Conservation (phyloP, 495 filamentous ascomycete species). For the Aspergillus avenaceus region DNA sequence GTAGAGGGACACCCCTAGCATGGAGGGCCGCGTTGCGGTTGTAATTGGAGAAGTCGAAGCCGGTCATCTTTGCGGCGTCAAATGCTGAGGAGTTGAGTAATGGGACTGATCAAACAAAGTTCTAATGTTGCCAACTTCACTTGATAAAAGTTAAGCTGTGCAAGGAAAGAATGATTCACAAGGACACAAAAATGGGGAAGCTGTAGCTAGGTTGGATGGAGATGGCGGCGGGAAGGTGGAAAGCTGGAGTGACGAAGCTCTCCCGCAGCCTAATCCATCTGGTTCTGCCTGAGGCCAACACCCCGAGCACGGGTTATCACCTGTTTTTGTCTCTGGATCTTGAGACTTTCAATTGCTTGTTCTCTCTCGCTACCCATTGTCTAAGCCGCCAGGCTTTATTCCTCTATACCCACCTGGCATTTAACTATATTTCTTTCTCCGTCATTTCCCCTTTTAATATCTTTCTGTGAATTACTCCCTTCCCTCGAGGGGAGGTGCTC, state of each 20-base stretch:
- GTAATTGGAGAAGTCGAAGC: slow-evolving; percentile 99
- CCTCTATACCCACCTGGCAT: slow-evolving; percentile 6
- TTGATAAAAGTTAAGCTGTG: background rate
- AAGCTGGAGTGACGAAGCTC: slow-evolving; percentile 45
- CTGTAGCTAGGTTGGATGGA: slow-evolving; percentile 17
- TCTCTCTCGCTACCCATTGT: background rate
- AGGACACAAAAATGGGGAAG: slow-evolving; percentile 6
- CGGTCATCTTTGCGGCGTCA: slow-evolving; percentile 67
- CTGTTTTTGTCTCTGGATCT: slow-evolving; percentile 30
- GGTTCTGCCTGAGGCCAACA: slow-evolving; percentile 45
- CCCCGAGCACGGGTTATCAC: slow-evolving; percentile 11
- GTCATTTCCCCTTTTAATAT: background rate
- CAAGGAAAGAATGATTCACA: background rate
- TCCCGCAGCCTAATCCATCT: slow-evolving; percentile 31
- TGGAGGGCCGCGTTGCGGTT: slow-evolving; percentile 96
- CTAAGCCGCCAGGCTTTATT: background rate
- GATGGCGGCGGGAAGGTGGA: slow-evolving; percentile 22
- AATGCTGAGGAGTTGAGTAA: slow-evolving; percentile 2
- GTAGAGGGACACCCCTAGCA: slow-evolving; percentile 85
- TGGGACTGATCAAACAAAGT: slow-evolving; percentile 2
- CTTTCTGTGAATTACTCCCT: slow-evolving; percentile 11
- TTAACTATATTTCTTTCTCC: background rate
- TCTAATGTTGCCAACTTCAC: background rate
- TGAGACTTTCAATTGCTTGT: slow-evolving; percentile 3
- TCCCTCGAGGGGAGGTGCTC: slow-evolving; percentile 23